Evolutionary conservation across 2,329 filamentous ascomycete genomes (phyloP), one percentile per base, ranked within the genome.

Genomic region (Diaporthe humulicola): DNA sequence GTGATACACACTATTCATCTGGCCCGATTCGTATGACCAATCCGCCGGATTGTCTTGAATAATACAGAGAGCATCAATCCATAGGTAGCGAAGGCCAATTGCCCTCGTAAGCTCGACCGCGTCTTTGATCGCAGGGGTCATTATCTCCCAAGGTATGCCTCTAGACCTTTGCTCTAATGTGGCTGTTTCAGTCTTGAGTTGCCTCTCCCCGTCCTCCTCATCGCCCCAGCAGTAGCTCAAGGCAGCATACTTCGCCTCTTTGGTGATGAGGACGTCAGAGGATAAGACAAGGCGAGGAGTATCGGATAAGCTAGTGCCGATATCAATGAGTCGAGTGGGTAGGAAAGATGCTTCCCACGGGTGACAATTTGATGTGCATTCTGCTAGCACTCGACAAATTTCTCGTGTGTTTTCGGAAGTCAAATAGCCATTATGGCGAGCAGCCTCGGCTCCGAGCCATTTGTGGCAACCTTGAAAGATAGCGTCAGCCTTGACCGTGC

Each of bases 1-100:
- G 2, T 28, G 22, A 19, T 9, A 60, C 12, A 60, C 57, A n/a
- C 7, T 22, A 8, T 60, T 17, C 57, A 60, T 60, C 36, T 30
- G 36, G n/a, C 36, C 36, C 6, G 57, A 60, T 42, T 60, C 57
- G n/a, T 60, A 40, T 40, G 57, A 40, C 57, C 57, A 60, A 10
- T 60, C 57, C n/a, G 36, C 15, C 19, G 28, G 5, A 42, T 60
- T 36, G 22, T 42, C 57, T 60, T 60, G 57, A 10, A 60, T 14
- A 2, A 60, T 60, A 60, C 57, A 60, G n/a, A 60, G 36, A 60
- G 57, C 36, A 40, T 60, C 57, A 10, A 60, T 60, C 57, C 57
- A 60, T 19, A 60, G 19, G 36, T 60, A 40, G n/a, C 57, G 36
- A 22, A 60, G n/a, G 6, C 36, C 57, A n/a, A 60, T 28, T 14